phyloP scores from a whole-genome alignment of 208 protist genomes.

The Leishmania lainsoni region DNA sequence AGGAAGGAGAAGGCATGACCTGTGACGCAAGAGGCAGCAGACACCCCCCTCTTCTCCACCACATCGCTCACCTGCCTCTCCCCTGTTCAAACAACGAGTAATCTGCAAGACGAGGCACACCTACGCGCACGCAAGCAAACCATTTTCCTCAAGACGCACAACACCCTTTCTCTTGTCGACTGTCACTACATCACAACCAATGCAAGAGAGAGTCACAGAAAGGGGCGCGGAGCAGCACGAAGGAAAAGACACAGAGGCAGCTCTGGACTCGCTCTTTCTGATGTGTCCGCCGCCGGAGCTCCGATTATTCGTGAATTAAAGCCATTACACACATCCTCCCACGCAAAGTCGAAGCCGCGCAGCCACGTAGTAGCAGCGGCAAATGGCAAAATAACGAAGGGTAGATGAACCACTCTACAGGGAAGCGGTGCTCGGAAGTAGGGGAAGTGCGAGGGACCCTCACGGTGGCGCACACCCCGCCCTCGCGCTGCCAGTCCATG shows the following conservation, averaged over 20 bases:
- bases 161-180: neutral
- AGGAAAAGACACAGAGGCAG: neutral
- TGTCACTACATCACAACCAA: neutral
- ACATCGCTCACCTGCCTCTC: neutral
- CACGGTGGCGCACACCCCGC: neutral
- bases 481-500: neutral
- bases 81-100: neutral
- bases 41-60: neutral
- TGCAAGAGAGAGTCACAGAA: neutral
- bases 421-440: neutral
- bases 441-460: neutral
- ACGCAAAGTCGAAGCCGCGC: neutral
- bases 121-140: neutral
- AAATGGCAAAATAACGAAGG: neutral
- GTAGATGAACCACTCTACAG: neutral
- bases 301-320: conserved; percentile 3
- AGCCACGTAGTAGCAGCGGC: neutral
- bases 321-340: neutral
- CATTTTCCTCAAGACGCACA: neutral
- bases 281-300: neutral
- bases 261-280: neutral
- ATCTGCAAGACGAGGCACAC: neutral
- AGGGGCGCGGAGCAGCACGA: neutral
- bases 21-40: neutral
- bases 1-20: neutral